phyloP scores from a whole-genome alignment of 352 stramenopile genomes.

The Pythium insidiosum region DNA sequence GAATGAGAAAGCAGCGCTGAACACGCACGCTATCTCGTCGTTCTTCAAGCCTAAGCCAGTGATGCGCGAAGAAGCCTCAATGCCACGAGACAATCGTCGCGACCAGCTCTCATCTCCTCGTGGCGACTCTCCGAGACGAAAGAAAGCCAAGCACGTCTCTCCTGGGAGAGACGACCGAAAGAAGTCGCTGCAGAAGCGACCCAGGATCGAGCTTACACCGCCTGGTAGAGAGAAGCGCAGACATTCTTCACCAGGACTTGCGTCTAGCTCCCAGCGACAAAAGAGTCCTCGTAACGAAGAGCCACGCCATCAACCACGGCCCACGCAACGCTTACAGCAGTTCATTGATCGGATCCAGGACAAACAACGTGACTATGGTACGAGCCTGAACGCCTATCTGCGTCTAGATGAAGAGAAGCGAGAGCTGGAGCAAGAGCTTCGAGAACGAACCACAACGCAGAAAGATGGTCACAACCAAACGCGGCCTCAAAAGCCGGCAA shows the following conservation, averaged over 20 bases:
- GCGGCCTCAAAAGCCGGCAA: too few species aligned
- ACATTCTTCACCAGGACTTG: background rate
- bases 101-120: too few species aligned
- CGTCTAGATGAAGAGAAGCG: background rate
- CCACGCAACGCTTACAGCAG: too few species aligned
- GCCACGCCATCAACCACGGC: too few species aligned
- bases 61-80: background rate
- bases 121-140: background rate
- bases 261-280: background rate
- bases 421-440: too few species aligned
- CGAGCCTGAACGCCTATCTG: background rate
- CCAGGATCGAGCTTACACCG: slow-evolving; percentile 14
- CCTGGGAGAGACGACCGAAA: background rate
- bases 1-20: slow-evolving; percentile 1
- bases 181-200: slow-evolving; percentile 1
- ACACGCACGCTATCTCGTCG: slow-evolving; percentile 4
- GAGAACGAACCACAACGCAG: background rate
- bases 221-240: background rate
- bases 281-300: too few species aligned
- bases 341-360: too few species aligned
- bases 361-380: background rate
- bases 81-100: too few species aligned
- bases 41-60: slow-evolving; percentile 1
- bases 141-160: background rate
- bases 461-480: background rate